Conservation (phyloP, 139 green algal species). For the Chlamydomonas urium region DNA sequence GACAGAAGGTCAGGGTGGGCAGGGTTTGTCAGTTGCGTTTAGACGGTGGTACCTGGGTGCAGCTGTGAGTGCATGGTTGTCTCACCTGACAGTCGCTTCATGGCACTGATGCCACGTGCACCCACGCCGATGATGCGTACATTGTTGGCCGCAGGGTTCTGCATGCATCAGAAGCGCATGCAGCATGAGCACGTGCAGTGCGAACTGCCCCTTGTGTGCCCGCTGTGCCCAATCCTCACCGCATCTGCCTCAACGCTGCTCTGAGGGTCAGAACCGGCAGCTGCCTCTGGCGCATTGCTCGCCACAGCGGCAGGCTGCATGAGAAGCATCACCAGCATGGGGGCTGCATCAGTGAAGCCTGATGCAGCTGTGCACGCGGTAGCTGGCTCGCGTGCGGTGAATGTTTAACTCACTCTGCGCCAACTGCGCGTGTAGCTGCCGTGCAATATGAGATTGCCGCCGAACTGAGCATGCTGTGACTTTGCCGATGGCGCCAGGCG, state of each 20-base stretch:
- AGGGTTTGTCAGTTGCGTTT: not conserved
- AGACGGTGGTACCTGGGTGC: not conserved
- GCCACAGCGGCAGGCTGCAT: too few species aligned
- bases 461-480: too few species aligned
- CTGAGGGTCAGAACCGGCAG: not conserved
- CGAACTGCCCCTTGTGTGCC: not conserved
- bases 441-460: too few species aligned
- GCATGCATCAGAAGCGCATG: not conserved
- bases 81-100: conserved; percentile 48
- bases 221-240: too few species aligned
- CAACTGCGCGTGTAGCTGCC: too few species aligned
- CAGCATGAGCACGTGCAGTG: not conserved
- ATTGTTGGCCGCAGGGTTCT: conserved; percentile 32
- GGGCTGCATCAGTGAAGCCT: too few species aligned
- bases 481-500: too few species aligned
- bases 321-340: too few species aligned
- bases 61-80: not conserved
- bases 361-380: too few species aligned
- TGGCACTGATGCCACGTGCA: conserved; percentile 50
- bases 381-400: too few species aligned
- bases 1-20: not conserved
- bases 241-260: not conserved
- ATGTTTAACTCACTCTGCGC: too few species aligned
- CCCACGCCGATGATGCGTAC: conserved; percentile 70
- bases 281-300: not conserved